Percentiles rank a stretch among this genome's conserved stretches.
These are phyloP conservation scores for Lactifluus piperatus DNA, from an alignment of 768 basidiomycete genomes.

Conservation along the genomic window DNA sequence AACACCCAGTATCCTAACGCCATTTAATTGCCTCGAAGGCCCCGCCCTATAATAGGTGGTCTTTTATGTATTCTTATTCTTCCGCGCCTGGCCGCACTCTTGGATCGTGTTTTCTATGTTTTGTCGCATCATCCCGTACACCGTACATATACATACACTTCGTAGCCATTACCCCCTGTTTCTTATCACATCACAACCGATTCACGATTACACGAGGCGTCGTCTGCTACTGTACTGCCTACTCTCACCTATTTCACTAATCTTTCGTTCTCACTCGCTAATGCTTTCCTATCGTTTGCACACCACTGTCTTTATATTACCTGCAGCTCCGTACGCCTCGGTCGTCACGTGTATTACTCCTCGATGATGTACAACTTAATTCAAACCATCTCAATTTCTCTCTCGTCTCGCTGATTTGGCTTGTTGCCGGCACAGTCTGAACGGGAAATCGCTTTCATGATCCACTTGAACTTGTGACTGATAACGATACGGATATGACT, in stretches of 20 bases:
- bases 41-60: neutral
- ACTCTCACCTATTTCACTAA: neutral
- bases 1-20: constrained; percentile 5
- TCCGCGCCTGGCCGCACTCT: constrained; percentile 3
- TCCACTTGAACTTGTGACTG: neutral
- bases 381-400: constrained; percentile 13
- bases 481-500: neutral
- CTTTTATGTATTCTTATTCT: constrained; percentile 15
- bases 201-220: constrained; percentile 14
- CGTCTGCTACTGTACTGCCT: constrained; percentile 12
- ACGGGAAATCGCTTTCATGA: neutral
- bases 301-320: constrained; percentile 16
- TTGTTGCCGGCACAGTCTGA: neutral
- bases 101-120: constrained; percentile 10
- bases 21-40: neutral
- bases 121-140: constrained; percentile 13
- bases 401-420: neutral
- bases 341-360: constrained; percentile 14
- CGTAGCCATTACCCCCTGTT: constrained; percentile 4
- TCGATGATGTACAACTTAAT: constrained; percentile 17
- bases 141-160: constrained; percentile 13
- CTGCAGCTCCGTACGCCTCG: constrained; percentile 14
- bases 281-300: constrained; percentile 12
- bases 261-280: constrained; percentile 3
- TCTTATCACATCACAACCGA: neutral